Percentiles rank a stretch among this genome's conserved stretches.
Evolutionary conservation across 192 early-diverging fungal species (phyloP).

Genomic region (Linnemannia elongata): DNA sequence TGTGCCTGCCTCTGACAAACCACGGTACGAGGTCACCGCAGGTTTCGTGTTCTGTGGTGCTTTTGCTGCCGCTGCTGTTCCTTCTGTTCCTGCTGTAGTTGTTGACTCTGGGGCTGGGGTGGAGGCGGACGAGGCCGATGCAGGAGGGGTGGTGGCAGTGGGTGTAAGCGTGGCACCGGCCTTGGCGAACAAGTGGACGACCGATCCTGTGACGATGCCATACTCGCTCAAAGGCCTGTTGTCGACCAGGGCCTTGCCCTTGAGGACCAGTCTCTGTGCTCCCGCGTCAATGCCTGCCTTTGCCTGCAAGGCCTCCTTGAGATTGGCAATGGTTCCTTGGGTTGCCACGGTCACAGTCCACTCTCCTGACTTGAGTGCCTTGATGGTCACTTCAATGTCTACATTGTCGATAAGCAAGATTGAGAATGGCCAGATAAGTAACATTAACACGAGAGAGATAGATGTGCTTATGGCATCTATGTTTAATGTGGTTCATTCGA

Average conservation of each 20-base stretch:
- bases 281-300: constrained; percentile 43
- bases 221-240: constrained; percentile 67
- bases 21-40: constrained; percentile 34
- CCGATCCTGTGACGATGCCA: constrained; percentile 55
- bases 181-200: constrained; percentile 66
- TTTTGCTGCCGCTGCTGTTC: neutral
- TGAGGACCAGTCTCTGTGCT: constrained; percentile 70
- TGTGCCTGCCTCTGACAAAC: constrained; percentile 42
- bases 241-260: constrained; percentile 71
- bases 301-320: constrained; percentile 55
- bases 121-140: neutral
- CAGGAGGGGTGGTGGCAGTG: neutral
- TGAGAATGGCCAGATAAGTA: neutral
- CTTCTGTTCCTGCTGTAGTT: neutral
- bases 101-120: neutral
- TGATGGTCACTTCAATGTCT: constrained; percentile 60
- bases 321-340: constrained; percentile 52
- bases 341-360: constrained; percentile 54
- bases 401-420: neutral
- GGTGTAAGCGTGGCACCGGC: constrained; percentile 27
- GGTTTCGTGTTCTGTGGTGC: constrained; percentile 18
- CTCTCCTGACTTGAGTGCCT: constrained; percentile 60
- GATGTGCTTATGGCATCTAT: neutral
- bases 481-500: neutral
- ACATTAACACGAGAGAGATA: neutral